These are phyloP conservation scores for Xylaria flabelliformis DNA, from an alignment of 495 filamentous ascomycete species.

Conservation along the genomic window DNA sequence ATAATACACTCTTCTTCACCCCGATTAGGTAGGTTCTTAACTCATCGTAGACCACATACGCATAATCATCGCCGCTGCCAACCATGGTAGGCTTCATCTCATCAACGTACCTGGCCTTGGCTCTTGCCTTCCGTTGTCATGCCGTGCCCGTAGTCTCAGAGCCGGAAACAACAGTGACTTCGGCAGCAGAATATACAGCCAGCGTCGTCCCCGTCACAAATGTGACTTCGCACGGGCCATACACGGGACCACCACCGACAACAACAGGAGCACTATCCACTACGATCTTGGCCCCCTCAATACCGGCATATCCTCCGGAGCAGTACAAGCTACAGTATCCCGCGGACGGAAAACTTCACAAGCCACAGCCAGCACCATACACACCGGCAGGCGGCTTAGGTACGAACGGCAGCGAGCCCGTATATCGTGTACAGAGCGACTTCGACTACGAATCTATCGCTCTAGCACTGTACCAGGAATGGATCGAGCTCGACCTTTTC, in stretches of 20 bases:
- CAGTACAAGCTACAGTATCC: slow-evolving; percentile 68
- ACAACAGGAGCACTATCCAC: slow-evolving; percentile 65
- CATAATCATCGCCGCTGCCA: neutral
- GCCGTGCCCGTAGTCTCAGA: slow-evolving; percentile 47
- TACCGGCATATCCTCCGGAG: slow-evolving; percentile 54
- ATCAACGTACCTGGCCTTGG: slow-evolving; percentile 34
- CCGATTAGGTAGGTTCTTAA: neutral
- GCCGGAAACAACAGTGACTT: slow-evolving; percentile 44
- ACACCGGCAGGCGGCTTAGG: slow-evolving; percentile 77
- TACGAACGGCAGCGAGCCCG: slow-evolving; percentile 77
- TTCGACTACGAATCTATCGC: slow-evolving; percentile 77
- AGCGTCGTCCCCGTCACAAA: slow-evolving; percentile 42
- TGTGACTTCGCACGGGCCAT: slow-evolving; percentile 61
- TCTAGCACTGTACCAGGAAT: slow-evolving; percentile 81
- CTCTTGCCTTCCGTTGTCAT: slow-evolving; percentile 27
- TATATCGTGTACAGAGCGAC: slow-evolving; percentile 74
- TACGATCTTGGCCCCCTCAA: slow-evolving; percentile 52
- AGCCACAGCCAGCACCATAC: slow-evolving; percentile 73
- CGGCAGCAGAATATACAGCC: slow-evolving; percentile 32
- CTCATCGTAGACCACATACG: neutral
- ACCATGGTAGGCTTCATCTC: slow-evolving; percentile 32
- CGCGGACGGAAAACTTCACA: slow-evolving; percentile 69
- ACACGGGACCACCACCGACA: slow-evolving; percentile 62
- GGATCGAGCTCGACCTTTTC: slow-evolving; percentile 88
- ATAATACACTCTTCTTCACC: neutral